Evolutionary conservation across 306 rosid genomes (phyloP).

Genomic region (Luffa acutangula): DNA sequence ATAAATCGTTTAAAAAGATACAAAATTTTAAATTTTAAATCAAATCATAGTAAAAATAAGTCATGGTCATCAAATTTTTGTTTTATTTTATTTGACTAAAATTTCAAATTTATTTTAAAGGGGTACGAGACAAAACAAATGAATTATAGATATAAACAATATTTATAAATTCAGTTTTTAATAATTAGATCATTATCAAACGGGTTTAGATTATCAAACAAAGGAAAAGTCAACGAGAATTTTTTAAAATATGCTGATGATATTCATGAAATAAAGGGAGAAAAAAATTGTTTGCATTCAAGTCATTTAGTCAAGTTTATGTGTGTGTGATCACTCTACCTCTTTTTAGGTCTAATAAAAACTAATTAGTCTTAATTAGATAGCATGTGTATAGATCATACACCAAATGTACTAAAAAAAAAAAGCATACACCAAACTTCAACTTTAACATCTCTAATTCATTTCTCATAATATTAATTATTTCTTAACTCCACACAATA

Average conservation of each 20-base stretch:
- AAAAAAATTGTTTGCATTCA: background rate
- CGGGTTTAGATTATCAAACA: background rate
- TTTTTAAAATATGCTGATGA: background rate
- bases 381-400: background rate
- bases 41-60: background rate
- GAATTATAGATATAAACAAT: background rate
- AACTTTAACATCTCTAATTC: background rate
- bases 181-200: background rate
- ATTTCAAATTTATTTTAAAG: background rate
- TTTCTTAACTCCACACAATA: background rate
- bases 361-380: background rate
- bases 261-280: background rate
- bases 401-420: background rate
- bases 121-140: background rate
- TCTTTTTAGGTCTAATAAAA: background rate
- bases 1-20: no score
- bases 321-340: background rate
- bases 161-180: background rate
- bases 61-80: background rate
- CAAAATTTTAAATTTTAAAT: no score
- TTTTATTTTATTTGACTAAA: background rate
- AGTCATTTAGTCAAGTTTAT: background rate
- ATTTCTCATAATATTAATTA: background rate
- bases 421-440: background rate
- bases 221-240: background rate